Evolutionary conservation across 306 rosid genomes (phyloP), one percentile per base, ranked within the genome.

Genomic region (Sindora glabra): DNA sequence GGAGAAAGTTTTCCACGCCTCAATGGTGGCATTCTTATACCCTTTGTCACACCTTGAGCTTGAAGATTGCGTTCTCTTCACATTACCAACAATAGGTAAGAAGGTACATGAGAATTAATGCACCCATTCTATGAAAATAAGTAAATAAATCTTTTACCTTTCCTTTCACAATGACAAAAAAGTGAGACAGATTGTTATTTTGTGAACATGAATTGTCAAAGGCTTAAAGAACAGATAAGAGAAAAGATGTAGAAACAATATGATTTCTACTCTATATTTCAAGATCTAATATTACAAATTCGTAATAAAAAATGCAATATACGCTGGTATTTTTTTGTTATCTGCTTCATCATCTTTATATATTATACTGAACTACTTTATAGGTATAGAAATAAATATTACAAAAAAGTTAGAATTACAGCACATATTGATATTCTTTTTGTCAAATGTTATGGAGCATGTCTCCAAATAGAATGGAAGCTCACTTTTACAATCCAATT

Each of bases 1-100:
- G 95, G 96, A 0, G 96, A 92, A 18, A 89, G 94, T 72, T 80
- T 76, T 16, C 89, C 95, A 59, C 89, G 85, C 81, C 79, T 78
- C 80, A 92, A 71, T 10, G 92, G 83, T 44, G 81, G 90, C 33
- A 70, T 52, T 69, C 74, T 79, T 51, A 37, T 81, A 22, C 53
- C 59, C 74, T 78, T 86, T 37, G 22, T 69, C 38, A 58, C 69
- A 61, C 49, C 63, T 66, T 24, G n/a, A n/a, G n/a, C n/a, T 45
- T 49, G 77, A 74, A 53, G 83, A 58, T 82, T 90, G 4, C 89
- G 86, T 46, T 81, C 79, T 81, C 99, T 92, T 74, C 82, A 73
- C 42, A 54, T 21, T 30, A 66, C 14, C 48, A 53, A 53, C 17
- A 53, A 25, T n/a, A 14, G 30, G 33, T 58, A 52, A 69, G 64